Evolutionary conservation across 225 moss, liverwort and hornwort genomes (phyloP).

Genomic region (Pseudoscleropodium purum): DNA sequence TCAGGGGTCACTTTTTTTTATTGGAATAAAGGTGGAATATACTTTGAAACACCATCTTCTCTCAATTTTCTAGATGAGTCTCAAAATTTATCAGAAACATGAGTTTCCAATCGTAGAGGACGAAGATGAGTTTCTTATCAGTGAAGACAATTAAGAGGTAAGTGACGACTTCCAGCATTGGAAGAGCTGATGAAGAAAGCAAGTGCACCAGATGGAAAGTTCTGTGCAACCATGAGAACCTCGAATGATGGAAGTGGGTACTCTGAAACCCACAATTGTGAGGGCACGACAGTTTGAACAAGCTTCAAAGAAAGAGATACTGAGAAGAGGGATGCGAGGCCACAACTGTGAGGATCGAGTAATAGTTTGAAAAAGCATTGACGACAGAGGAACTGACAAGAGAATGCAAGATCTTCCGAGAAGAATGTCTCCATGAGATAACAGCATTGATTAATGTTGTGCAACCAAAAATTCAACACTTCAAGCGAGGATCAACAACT

Average conservation of each 20-base stretch:
- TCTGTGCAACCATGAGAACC: not conserved
- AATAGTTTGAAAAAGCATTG: not conserved
- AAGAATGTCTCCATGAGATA: not conserved
- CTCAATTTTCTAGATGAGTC: not conserved
- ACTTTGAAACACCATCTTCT: not conserved
- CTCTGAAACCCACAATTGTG: not conserved
- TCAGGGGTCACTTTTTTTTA: not conserved
- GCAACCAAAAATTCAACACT: not conserved
- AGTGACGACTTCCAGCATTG: not conserved
- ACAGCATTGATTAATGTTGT: not conserved
- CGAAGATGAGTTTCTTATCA: not conserved
- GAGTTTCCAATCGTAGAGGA: not conserved
- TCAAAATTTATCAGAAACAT: not conserved
- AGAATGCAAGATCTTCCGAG: not conserved
- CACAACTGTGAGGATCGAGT: not conserved
- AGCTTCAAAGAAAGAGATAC: not conserved
- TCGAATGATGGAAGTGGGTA: not conserved
- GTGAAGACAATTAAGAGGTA: not conserved
- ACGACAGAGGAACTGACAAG: not conserved
- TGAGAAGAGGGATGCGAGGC: not conserved
- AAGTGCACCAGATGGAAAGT: not conserved
- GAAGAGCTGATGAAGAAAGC: not conserved
- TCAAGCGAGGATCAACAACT: not conserved
- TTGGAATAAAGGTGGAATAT: not conserved
- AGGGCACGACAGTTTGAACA: not conserved